phyloP scores from a whole-genome alignment of 1,139 yeast species.

The Blastobotrys raffinosifermentans region DNA sequence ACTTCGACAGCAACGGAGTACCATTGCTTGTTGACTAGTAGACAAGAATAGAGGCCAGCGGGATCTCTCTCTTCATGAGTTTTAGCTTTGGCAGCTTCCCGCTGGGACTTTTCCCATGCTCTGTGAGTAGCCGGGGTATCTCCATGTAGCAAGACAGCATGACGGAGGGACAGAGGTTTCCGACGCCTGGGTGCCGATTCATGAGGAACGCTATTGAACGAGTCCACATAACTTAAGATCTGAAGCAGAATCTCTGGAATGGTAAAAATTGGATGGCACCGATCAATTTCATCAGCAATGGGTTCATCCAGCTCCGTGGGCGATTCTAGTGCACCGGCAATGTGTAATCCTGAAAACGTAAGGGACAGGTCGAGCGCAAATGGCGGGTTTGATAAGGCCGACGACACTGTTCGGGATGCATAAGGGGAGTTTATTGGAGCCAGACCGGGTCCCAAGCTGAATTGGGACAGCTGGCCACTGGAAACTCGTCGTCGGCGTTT shows the following conservation, averaged over 20 bases:
- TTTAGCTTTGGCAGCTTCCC: conserved; percentile 12
- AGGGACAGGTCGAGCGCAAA: too few relatives aligned
- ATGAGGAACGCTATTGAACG: conserved; percentile 45
- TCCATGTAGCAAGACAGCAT: conserved; percentile 55
- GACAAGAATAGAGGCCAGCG: conserved; percentile 48
- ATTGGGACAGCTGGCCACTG: background rate
- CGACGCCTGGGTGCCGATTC: conserved; percentile 56
- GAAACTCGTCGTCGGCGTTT: conserved; percentile 1
- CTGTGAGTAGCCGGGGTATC: conserved; percentile 44
- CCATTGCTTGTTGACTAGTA: conserved; percentile 66
- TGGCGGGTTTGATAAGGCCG: too few relatives aligned
- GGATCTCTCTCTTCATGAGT: conserved; percentile 10
- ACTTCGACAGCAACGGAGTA: conserved; percentile 49
- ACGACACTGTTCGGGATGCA: too few relatives aligned
- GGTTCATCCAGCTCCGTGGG: too few relatives aligned
- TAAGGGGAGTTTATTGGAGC: too few relatives aligned
- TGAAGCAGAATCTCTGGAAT: conserved; percentile 71
- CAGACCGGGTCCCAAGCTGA: too few relatives aligned
- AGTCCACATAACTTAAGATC: conserved; percentile 57
- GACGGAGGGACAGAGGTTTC: conserved; percentile 60
- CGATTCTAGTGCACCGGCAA: too few relatives aligned
- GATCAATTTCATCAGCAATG: conserved; percentile 1
- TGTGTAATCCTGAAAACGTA: too few relatives aligned
- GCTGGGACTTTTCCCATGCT: conserved; percentile 42
- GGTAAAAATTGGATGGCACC: conserved; percentile 48